These are phyloP conservation scores for Ilex aquifolium DNA, from an alignment of 257 asterid genomes.

Conservation along the genomic window DNA sequence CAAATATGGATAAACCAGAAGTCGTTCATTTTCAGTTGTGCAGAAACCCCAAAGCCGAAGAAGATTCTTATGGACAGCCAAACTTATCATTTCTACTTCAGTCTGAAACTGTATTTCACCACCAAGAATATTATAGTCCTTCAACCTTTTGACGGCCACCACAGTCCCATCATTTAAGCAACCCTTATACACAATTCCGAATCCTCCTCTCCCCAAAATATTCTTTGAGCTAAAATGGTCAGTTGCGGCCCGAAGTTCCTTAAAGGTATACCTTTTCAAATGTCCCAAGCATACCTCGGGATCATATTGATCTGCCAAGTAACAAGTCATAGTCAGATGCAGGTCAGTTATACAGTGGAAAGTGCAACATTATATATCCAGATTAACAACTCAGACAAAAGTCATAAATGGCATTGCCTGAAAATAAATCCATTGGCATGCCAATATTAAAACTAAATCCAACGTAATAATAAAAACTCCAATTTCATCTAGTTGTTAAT, in stretches of 20 bases:
- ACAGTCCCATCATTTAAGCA: slow-evolving; percentile 63
- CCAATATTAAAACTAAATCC: too few species aligned
- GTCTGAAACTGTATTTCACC: slow-evolving; percentile 96
- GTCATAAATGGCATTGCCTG: too few species aligned
- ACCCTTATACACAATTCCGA: slow-evolving; percentile 84
- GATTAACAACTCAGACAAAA: too few species aligned
- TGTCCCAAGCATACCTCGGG: slow-evolving; percentile 94
- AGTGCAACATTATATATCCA: too few species aligned
- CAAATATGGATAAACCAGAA: slow-evolving; percentile 85
- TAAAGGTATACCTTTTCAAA: slow-evolving; percentile 64
- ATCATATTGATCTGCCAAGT: slow-evolving; percentile 71
- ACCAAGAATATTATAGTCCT: slow-evolving; percentile 74
- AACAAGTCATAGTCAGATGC: background rate
- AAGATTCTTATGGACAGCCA: slow-evolving; percentile 90
- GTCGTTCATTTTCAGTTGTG: slow-evolving; percentile 78
- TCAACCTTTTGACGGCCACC: slow-evolving; percentile 90
- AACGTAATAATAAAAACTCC: too few species aligned
- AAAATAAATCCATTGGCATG: too few species aligned
- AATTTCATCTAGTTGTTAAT: too few species aligned
- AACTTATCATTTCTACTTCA: slow-evolving; percentile 84
- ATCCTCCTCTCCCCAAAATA: slow-evolving; percentile 90
- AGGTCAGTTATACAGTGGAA: too few species aligned
- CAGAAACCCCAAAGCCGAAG: slow-evolving; percentile 90
- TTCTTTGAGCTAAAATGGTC: slow-evolving; percentile 75
- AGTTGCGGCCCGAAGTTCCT: slow-evolving; percentile 85